A percentile compares a stretch with the other conserved stretches of the same genome.
Evolutionary conservation across 2,329 filamentous ascomycete genomes (phyloP).

Genomic region (Cercospora sp.): DNA sequence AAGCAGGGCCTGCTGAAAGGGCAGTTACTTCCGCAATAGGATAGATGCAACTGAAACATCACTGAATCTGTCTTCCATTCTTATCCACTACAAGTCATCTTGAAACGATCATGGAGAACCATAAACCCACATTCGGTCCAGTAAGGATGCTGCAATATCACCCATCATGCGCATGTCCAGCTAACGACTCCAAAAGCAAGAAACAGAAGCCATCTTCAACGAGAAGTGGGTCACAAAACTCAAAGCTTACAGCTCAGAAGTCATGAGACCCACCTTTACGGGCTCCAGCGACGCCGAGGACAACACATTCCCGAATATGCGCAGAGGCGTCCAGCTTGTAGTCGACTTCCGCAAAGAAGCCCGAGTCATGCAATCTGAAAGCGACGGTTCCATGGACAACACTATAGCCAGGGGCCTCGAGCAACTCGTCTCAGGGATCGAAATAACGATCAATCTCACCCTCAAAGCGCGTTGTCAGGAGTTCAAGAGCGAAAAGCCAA

Average conservation of each 20-base stretch:
- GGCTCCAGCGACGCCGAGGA: neutral
- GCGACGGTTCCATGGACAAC: neutral
- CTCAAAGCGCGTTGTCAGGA: neutral
- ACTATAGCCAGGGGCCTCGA: neutral
- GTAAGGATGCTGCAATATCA: neutral
- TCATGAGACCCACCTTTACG: neutral
- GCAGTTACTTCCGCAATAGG: neutral
- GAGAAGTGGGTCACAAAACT: neutral
- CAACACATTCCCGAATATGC: neutral
- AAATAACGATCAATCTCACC: neutral
- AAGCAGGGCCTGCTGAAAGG: too few species aligned
- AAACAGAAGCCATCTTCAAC: neutral
- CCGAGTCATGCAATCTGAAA: neutral
- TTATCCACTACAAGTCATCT: neutral
- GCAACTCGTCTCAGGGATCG: neutral
- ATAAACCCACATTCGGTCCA: neutral
- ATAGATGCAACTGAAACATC: neutral
- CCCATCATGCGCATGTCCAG: neutral
- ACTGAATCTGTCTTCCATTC: neutral
- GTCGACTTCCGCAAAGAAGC: neutral
- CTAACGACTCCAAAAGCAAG: neutral
- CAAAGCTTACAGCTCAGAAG: neutral
- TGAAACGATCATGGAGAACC: neutral
- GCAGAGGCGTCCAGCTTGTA: neutral
- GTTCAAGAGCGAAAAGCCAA: neutral